Evolutionary conservation across 371 early-diverging fungal species (phyloP), one percentile per base, ranked within the genome.

Genomic region (Zopfochytrium polystomum): DNA sequence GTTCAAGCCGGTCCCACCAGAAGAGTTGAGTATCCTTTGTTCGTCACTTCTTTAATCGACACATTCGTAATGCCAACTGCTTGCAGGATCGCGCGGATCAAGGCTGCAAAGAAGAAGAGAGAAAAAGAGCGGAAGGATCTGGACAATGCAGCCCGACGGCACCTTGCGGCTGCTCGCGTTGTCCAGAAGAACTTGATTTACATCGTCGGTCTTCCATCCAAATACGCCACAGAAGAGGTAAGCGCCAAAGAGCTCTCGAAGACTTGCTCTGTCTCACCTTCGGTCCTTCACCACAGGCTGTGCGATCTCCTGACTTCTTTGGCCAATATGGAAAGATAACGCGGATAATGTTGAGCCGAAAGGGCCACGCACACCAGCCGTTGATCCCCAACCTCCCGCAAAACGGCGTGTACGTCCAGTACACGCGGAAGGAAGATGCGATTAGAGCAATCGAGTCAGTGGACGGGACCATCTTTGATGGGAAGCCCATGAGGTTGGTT

Each of bases 271-370:
- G 6, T 20, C 48, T 48, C n/a, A 58, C 30, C 20, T 13, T 34
- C 3, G 46, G 22, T 9, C 15, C 43, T 48, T 23, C n/a, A 33
- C 6, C 7, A 30, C 71, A 91, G 85, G 80, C 79, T 7, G 73
- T 97, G 55, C 81, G 90, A 52, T 84, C 85, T 33, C 74, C 78
- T 34, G 95, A 96, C 56, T 95, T 91, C 73, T 96, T 97, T 85
- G 98, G 98, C 9, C 95, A 97, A 71, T 97, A 89, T 76, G 98
- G 98, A 42, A 92, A 90, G 58, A 93, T 97, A 52, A 78, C 87
- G 38, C 90, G 92, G 68, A 84, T 95, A n/a, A 92, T 95, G 25
- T 83, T 92, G 54, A 91, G 89, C 63, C 69, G 77, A 3, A 68
- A 76, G 7, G 66, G 68, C 15, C 74, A 75, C 48, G 67, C 60